Evolutionary conservation across 169 alveolate genomes (phyloP), one percentile per base, ranked within the genome.

Genomic region (Toxoplasma gondii): DNA sequence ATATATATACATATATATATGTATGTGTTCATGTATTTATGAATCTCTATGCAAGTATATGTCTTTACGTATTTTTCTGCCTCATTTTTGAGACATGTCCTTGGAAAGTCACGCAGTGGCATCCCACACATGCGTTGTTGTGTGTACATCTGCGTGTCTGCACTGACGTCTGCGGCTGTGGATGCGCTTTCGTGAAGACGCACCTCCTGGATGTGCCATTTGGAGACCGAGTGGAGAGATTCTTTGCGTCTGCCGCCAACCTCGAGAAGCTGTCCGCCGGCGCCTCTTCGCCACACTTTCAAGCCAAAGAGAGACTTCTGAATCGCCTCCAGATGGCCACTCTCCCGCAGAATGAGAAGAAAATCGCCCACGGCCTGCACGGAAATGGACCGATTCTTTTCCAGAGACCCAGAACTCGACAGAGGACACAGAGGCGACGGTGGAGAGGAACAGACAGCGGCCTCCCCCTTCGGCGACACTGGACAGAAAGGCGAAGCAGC

Each of bases 351-450:
- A 41, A 74, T 41, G 45, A 74, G 84, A 17, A 74, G 84, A n/a
- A 74, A 74, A 17, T 31, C 45, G 12, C 84, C 84, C 84, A n/a
- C 84, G 49, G 38, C 84, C 43, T 74, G 39, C 84, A 74, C 84
- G 7, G 74, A 64, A 31, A 31, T 27, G n/a, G 74, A 16, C 31
- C 34, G 34, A 27, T 64, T 31, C n/a, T 27, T 19, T 16, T 31
- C 5, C 74, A 64, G 74, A 64, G 74, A 19, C 24, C n/a, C 58
- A 12, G 58, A 49, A 64, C 7, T 1, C 4, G 74, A 16, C 74
- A 64, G 74, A 16, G 74, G 74, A 19, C n/a, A n/a, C n/a, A n/a
- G n/a, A n/a, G n/a, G n/a, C n/a, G 74, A 64, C 74, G 74, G 22
- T 1, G 74, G 74, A 64, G 74, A 64, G 31, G 74, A 19, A 16